A percentile compares a stretch with the other conserved stretches of the same genome.
These are phyloP conservation scores for Lophiostoma macrostomum DNA, from an alignment of 495 filamentous ascomycete species.

Conservation along the genomic window DNA sequence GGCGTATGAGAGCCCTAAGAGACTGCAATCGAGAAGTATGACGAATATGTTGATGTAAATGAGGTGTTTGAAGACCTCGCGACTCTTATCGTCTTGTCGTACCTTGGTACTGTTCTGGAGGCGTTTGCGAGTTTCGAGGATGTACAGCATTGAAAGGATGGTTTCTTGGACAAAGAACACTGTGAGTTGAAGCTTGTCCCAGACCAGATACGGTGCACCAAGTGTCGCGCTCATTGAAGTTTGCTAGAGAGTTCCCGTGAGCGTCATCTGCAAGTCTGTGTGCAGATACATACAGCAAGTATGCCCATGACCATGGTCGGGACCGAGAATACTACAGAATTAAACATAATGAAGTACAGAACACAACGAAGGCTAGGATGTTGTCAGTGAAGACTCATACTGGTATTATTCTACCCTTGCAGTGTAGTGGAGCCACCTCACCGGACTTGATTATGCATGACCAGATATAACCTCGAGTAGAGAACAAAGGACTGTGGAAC, in stretches of 20 bases:
- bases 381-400: too few species aligned
- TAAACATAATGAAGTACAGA: constrained; percentile 28
- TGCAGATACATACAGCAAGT: constrained; percentile 15
- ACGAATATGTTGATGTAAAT: constrained; percentile 28
- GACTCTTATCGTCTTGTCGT: constrained; percentile 27
- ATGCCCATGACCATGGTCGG: constrained; percentile 18
- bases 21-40: constrained; percentile 24
- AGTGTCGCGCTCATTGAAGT: constrained; percentile 5
- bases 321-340: constrained; percentile 12
- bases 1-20: constrained; percentile 21
- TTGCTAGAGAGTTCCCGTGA: constrained; percentile 8
- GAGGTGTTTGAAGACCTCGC: constrained; percentile 37
- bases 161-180: constrained; percentile 25
- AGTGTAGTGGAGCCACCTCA: too few species aligned
- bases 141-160: constrained; percentile 17
- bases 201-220: constrained; percentile 9
- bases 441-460: constrained; percentile 3
- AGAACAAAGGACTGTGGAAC: constrained; percentile 32
- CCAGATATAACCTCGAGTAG: constrained; percentile 31
- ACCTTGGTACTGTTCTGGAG: constrained; percentile 34
- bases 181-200: constrained; percentile 22
- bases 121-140: constrained; percentile 5
- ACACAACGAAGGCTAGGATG: constrained; percentile 17
- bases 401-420: too few species aligned
- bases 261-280: constrained; percentile 2